A percentile compares a stretch with the other conserved stretches of the same genome.
phyloP scores from a whole-genome alignment of 208 protist species.

The Phytomonas sp. region DNA sequence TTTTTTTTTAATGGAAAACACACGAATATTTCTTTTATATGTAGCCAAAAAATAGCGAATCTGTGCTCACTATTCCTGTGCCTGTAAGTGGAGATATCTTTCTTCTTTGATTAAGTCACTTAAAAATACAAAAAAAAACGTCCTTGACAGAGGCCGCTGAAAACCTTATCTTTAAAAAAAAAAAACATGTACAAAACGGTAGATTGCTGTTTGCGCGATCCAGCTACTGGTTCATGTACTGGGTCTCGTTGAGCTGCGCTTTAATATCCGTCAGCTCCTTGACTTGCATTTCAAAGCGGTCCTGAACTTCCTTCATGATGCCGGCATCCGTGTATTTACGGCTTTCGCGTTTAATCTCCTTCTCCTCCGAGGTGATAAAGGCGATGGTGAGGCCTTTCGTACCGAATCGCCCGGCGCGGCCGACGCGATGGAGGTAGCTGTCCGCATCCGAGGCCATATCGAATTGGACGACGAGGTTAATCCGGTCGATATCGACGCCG shows the following conservation, averaged over 20 bases:
- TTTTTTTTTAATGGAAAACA: background rate
- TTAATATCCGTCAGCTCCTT: conserved; percentile 92
- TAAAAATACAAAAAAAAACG: background rate
- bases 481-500: conserved; percentile 99
- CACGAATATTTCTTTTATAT: no score
- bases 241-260: conserved; percentile 79
- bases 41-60: background rate
- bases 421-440: conserved; percentile 97
- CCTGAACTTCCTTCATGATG: conserved; percentile 95
- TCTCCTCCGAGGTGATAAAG: conserved; percentile 95
- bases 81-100: conserved; percentile 5
- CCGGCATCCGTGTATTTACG: conserved; percentile 82
- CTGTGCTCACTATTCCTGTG: conserved; percentile 8
- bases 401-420: conserved; percentile 96
- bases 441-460: conserved; percentile 98
- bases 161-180: background rate
- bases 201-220: background rate
- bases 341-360: conserved; percentile 83
- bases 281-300: conserved; percentile 97
- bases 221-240: conserved; percentile 88
- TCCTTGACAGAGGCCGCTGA: background rate
- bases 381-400: conserved; percentile 99
- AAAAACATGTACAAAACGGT: background rate
- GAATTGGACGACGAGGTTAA: conserved; percentile 99
- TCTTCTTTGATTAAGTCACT: background rate